A percentile compares a stretch with the other conserved stretches of the same genome.
Conservation (phyloP, 768 basidiomycete species). For the Mycena pura region DNA sequence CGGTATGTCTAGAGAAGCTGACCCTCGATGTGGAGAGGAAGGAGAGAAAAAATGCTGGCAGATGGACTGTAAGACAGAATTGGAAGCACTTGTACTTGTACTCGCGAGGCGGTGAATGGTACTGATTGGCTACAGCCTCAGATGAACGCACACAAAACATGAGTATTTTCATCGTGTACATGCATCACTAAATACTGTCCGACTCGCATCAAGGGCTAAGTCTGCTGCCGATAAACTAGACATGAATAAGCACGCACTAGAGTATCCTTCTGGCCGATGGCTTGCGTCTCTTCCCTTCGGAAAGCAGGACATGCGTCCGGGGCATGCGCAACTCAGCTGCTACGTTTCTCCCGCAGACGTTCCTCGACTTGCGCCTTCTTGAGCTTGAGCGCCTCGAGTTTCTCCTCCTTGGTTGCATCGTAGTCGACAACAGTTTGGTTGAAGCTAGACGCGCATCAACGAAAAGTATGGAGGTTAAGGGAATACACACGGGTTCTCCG, state of each 20-base stretch:
- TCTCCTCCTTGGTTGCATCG: slow-evolving; percentile 89
- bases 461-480: background rate
- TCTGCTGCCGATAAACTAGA: background rate
- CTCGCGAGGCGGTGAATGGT: slow-evolving; percentile 17
- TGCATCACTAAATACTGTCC: background rate
- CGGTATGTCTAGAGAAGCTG: background rate
- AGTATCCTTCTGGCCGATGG: slow-evolving; percentile 3
- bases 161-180: slow-evolving; percentile 20
- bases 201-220: background rate
- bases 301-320: background rate
- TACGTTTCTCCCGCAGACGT: slow-evolving; percentile 60
- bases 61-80: slow-evolving; percentile 2
- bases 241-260: background rate
- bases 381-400: slow-evolving; percentile 74
- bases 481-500: slow-evolving; percentile 86
- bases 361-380: slow-evolving; percentile 70
- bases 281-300: background rate
- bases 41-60: background rate
- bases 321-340: slow-evolving; percentile 16
- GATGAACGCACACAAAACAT: background rate
- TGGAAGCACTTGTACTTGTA: background rate
- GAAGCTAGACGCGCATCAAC: slow-evolving; percentile 56
- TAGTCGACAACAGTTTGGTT: slow-evolving; percentile 83
- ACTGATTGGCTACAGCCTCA: slow-evolving; percentile 9
- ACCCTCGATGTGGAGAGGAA: background rate